Evolutionary conservation across 1,284 basidiomycete genomes (phyloP), one percentile per base, ranked within the genome.

Genomic region (Cryptococcus sp.): DNA sequence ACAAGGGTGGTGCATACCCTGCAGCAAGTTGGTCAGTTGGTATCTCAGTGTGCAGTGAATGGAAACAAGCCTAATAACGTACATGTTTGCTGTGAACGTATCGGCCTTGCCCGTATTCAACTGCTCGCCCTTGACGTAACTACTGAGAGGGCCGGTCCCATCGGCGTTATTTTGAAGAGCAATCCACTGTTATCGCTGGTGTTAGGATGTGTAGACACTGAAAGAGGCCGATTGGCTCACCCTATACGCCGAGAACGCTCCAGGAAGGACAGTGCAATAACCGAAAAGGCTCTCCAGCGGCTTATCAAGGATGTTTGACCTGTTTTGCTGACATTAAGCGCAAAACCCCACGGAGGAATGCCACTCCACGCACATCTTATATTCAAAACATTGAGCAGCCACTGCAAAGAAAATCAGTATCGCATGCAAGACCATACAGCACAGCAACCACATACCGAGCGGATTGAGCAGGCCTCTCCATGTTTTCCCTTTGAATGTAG

Each of bases 81-180:
- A 77, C 77, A 77, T 78, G 66, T 82, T 81, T 40, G 88, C 92
- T 0, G 91, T 96, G 75, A 97, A 98, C 42, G 97, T 92, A 70
- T 96, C 91, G 0, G 93, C 92, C 67, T 96, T 91, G 21, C 86
- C 84, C 8, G 91, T 91, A 64, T 92, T 86, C 47, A 97, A 78
- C 36, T 90, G 85, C 74, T 99, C 96, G 28, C 96, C 95, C 73
- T 96, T 93, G 81, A 98, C 98, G 77, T 98, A 99, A 0, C 89
- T 91, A 0, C 90, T 88, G 0, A 99, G 79, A 0, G 96, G 96
- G 0, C 95, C 96, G 20, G 83, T 80, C 0, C 93, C 94, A 39
- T 84, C 80, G 56, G 86, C 84, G 73, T 95, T 85, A 68, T 99
- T 98, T 75, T 92, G 79, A 53, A 82, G 76, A 3, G 80, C 81